A percentile compares a stretch with the other conserved stretches of the same genome.
These are phyloP conservation scores for Yamadazyma siamensis DNA, from an alignment of 1,139 yeast species.

Conservation along the genomic window DNA sequence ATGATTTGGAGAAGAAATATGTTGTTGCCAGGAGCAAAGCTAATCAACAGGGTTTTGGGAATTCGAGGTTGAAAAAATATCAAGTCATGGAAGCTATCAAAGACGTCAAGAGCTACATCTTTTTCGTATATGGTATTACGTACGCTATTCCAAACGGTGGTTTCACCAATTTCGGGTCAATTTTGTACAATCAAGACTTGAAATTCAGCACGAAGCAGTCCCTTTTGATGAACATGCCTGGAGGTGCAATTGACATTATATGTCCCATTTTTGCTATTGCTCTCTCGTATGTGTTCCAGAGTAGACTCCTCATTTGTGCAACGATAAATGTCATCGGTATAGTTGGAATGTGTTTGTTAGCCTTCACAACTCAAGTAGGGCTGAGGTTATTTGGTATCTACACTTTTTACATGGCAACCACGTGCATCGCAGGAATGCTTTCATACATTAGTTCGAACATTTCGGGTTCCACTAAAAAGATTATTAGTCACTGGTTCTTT, in stretches of 20 bases:
- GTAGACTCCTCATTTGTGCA: conserved; percentile 2
- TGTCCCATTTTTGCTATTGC: conserved; percentile 1
- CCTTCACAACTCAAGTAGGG: conserved; percentile 1
- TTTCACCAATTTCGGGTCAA: conserved; percentile 2
- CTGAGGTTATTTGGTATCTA: conserved; percentile 2
- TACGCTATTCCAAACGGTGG: conserved; percentile 3
- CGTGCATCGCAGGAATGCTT: conserved; percentile 1
- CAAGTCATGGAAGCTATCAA: conserved; percentile 26
- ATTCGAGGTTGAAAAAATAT: conserved; percentile 47
- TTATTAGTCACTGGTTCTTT: conserved; percentile 16
- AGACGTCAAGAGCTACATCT: conserved; percentile 1
- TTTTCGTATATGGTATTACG: conserved; percentile 2
- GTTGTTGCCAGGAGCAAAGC: conserved; percentile 34
- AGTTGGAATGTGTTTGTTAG: conserved; percentile 2
- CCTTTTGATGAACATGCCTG: conserved; percentile 3
- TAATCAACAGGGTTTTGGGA: conserved; percentile 56
- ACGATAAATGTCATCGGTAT: conserved; percentile 1
- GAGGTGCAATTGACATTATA: conserved; percentile 4
- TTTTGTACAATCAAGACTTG: conserved; percentile 2
- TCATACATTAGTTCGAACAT: conserved; percentile 3
- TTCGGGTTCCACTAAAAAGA: conserved; percentile 19
- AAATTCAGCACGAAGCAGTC: conserved; percentile 2
- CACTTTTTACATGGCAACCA: conserved; percentile 2
- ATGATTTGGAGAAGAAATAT: conserved; percentile 42
- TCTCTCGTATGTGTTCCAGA: conserved; percentile 1